Evolutionary conservation across 441 rosid species (phyloP), one percentile per base, ranked within the genome.

Genomic region (Adansonia grandidieri): DNA sequence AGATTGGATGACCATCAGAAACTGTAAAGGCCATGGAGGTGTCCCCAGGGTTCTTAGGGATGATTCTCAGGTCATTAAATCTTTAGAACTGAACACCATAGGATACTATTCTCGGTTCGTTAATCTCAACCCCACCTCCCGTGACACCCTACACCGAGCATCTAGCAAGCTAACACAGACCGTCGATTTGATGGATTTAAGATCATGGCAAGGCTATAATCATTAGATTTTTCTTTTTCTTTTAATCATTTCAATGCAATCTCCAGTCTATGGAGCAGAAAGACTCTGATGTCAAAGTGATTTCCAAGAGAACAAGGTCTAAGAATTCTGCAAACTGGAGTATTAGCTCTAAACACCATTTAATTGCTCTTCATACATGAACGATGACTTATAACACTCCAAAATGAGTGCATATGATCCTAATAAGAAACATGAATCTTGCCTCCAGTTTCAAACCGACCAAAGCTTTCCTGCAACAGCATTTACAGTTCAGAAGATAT

Each of bases 391-490:
- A 84, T 50, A 73, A 70, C 77, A 79, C 78, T 78, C 84, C 68
- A 60, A 79, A 57, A 75, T 54, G 77, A 75, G 42, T 74, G 86
- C 79, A 77, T 70, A 76, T 75, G 78, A 81, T 71, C 78, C 79
- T 84, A 82, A 72, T 66, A 81, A 77, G 78, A 71, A 83, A 73
- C 64, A 68, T 15, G 60, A 85, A 74, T 84, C 80, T 78, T 80
- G 65, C 78, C 87, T 84, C 81, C 85, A 72, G 72, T 81, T 77
- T 80, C 82, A 76, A 75, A 77, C 75, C 54, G 71, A 85, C 70
- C 86, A 80, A 78, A 81, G 73, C 54, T 77, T 71, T 79, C 89
- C 90, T 84, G 90, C 90, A 90, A 89, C 81, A 80, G 65, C 87
- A 84, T 81, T 72, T 73, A 80, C 71, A 76, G 74, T 84, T 87